phyloP scores from a whole-genome alignment of 1,284 basidiomycete species.

The Amylostereum areolatum region DNA sequence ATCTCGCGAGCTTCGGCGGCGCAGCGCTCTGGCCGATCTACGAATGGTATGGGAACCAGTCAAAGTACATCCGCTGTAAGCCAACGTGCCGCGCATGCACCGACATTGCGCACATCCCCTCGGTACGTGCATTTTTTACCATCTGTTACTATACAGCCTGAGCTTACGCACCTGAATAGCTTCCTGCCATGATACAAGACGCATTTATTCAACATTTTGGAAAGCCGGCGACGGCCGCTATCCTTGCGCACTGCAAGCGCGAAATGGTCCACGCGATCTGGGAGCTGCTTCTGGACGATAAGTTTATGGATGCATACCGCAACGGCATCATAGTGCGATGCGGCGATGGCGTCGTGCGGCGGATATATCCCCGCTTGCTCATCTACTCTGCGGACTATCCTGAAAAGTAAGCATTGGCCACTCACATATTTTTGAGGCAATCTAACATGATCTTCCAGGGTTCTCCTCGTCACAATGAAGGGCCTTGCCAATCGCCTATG shows the following conservation, averaged over 20 bases:
- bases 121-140: no score
- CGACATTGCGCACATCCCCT: conserved; percentile 18
- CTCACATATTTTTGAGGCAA: not conserved
- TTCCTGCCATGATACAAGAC: no score
- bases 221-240: not conserved
- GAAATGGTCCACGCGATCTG: conserved; percentile 18
- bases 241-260: conserved; percentile 16
- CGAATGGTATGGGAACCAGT: conserved; percentile 21
- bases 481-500: conserved; percentile 18
- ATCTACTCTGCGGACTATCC: conserved; percentile 20
- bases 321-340: conserved; percentile 18
- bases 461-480: conserved; percentile 13
- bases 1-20: conserved; percentile 21
- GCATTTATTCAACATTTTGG: no score
- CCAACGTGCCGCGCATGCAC: conserved; percentile 13
- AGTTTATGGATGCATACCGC: conserved; percentile 16
- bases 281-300: conserved; percentile 13
- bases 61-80: conserved; percentile 18
- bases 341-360: conserved; percentile 13
- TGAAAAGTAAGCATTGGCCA: conserved; percentile 15
- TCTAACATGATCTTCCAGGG: conserved; percentile 7
- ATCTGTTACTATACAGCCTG: no score
- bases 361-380: conserved; percentile 17
- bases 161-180: no score
- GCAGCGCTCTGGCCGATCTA: conserved; percentile 26